Evolutionary conservation across 495 filamentous ascomycete species (phyloP).

Genomic region (Trichoderma reesei): DNA sequence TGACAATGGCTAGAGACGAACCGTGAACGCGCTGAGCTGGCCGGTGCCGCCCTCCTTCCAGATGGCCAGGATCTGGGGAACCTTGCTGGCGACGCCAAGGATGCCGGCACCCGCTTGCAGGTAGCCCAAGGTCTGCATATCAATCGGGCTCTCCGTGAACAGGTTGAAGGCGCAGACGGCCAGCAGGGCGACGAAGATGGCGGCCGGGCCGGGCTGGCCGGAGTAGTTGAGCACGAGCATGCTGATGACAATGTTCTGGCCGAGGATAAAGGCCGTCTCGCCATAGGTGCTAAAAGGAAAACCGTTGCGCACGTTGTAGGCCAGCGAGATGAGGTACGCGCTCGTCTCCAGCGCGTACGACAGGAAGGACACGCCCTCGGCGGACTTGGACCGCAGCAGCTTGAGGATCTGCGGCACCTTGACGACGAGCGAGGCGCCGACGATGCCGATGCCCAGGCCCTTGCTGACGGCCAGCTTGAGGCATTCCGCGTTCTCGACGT

Average conservation of each 20-base stretch:
- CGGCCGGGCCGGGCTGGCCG: constrained; percentile 50
- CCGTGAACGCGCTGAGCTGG: constrained; percentile 91
- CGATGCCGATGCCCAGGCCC: constrained; percentile 83
- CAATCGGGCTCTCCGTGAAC: constrained; percentile 57
- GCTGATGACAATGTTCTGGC: constrained; percentile 83
- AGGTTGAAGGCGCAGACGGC: constrained; percentile 56
- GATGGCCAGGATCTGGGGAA: constrained; percentile 83
- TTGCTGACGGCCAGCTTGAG: constrained; percentile 84
- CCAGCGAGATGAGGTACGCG: constrained; percentile 72
- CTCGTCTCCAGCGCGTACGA: constrained; percentile 85
- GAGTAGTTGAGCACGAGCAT: constrained; percentile 73
- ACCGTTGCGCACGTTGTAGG: constrained; percentile 79
- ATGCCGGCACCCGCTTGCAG: constrained; percentile 79
- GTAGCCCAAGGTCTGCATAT: constrained; percentile 57
- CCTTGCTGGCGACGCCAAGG: constrained; percentile 75
- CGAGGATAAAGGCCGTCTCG: constrained; percentile 81
- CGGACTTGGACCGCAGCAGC: constrained; percentile 66
- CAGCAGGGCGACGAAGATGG: constrained; percentile 64
- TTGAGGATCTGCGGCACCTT: constrained; percentile 96
- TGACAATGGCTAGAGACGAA: constrained; percentile 34
- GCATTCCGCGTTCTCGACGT: constrained; percentile 62
- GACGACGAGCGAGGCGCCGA: constrained; percentile 76
- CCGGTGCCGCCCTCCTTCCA: constrained; percentile 79
- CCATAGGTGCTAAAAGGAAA: constrained; percentile 96
- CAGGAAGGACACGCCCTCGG: constrained; percentile 76